A percentile compares a stretch with the other conserved stretches of the same genome.
Evolutionary conservation across 169 alveolate genomes (phyloP).

Genomic region (Plasmodium gonderi): DNA sequence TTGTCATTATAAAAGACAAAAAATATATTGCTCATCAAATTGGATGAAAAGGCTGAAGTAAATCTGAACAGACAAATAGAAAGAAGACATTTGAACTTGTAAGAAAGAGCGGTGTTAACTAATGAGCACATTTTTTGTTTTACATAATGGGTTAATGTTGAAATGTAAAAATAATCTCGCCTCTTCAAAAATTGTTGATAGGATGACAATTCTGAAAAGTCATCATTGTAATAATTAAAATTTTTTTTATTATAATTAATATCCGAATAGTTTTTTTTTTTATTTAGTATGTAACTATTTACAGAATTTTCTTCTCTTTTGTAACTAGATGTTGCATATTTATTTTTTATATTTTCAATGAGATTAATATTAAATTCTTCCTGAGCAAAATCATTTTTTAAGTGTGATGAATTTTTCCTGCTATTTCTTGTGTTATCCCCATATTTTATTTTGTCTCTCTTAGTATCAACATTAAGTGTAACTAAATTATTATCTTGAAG

Average conservation of each 20-base stretch:
- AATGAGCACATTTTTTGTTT: constrained; percentile 5
- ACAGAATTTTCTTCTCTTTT: not conserved
- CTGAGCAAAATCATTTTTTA: not conserved
- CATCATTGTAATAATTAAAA: constrained; percentile 22
- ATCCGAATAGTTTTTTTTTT: not conserved
- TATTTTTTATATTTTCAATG: not conserved
- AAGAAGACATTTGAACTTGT: constrained; percentile 48
- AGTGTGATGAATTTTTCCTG: not conserved
- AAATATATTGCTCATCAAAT: constrained; percentile 71
- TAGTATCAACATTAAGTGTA: not conserved
- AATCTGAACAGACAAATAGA: constrained; percentile 67
- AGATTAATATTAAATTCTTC: not conserved
- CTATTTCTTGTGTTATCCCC: not conserved
- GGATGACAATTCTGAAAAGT: constrained; percentile 29
- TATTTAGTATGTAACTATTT: constrained; percentile 10
- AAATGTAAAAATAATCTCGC: constrained; percentile 19
- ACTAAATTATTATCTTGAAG: not conserved
- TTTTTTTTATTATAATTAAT: not conserved
- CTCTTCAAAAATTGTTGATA: constrained; percentile 50
- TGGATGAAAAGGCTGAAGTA: constrained; percentile 65
- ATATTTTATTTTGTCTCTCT: not conserved
- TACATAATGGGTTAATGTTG: not conserved
- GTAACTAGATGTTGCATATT: not conserved
- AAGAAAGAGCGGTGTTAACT: not conserved
- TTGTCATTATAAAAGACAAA: constrained; percentile 73